phyloP scores from a whole-genome alignment of 768 basidiomycete species.

The Austroboletus eburneus region DNA sequence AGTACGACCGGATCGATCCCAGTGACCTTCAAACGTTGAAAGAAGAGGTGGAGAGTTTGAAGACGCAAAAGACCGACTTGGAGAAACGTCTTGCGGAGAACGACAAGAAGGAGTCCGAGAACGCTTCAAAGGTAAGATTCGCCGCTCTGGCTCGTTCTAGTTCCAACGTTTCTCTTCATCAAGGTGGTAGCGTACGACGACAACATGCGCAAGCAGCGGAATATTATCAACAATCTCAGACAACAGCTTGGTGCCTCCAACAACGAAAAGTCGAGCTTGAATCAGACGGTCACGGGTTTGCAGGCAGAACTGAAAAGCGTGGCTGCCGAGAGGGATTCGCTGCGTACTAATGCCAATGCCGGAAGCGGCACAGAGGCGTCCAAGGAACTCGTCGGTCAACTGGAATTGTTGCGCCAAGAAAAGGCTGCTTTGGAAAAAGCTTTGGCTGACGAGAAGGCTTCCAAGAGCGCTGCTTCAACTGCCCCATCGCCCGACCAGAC shows the following conservation, averaged over 20 bases:
- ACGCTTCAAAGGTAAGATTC: conserved; percentile 30
- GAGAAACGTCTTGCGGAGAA: conserved; percentile 29
- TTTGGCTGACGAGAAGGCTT: conserved; percentile 35
- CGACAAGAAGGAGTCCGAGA: conserved; percentile 28
- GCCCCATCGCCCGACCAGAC: conserved; percentile 20
- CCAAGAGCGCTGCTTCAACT: conserved; percentile 15
- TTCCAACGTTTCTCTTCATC: neutral
- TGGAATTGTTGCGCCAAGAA: conserved; percentile 36
- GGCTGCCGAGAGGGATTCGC: conserved; percentile 26
- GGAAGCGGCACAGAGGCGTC: conserved; percentile 16
- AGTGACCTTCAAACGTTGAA: conserved; percentile 77
- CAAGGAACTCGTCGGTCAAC: conserved; percentile 31
- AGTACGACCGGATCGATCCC: conserved; percentile 90
- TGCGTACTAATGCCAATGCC: conserved; percentile 18
- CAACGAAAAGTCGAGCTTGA: conserved; percentile 27
- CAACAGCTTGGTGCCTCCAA: conserved; percentile 24
- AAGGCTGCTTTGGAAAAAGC: conserved; percentile 37
- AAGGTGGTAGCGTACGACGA: conserved; percentile 45
- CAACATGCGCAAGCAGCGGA: conserved; percentile 36
- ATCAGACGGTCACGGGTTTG: conserved; percentile 23
- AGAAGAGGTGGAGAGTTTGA: conserved; percentile 60
- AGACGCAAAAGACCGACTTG: conserved; percentile 37
- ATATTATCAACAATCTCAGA: conserved; percentile 22
- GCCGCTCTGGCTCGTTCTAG: too few relatives aligned
- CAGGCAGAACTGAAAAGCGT: conserved; percentile 28